These are phyloP conservation scores for Yamadazyma blattariae DNA, from an alignment of 1,139 yeast genomes.

Conservation along the genomic window DNA sequence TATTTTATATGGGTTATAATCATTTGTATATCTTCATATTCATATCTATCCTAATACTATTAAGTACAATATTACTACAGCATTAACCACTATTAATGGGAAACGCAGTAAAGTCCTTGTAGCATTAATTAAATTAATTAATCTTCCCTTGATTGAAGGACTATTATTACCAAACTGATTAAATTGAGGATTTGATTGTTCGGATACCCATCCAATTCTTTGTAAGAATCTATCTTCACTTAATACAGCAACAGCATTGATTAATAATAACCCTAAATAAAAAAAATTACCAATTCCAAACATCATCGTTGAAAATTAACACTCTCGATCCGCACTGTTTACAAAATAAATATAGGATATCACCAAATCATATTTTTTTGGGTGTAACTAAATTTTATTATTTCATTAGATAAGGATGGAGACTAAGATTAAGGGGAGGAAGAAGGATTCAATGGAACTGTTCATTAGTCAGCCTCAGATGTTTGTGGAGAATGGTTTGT, in stretches of 20 bases:
- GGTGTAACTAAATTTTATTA: no score
- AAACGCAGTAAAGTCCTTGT: constrained; percentile 45
- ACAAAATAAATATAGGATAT: no score
- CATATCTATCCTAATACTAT: constrained; percentile 33
- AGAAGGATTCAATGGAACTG: constrained; percentile 65
- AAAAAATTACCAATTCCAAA: constrained; percentile 46
- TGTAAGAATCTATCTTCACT: constrained; percentile 49
- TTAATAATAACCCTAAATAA: constrained; percentile 37
- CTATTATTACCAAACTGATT: constrained; percentile 24
- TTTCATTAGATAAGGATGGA: no score
- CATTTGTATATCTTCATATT: no score
- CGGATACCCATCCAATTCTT: constrained; percentile 43
- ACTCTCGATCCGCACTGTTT: constrained; percentile 1
- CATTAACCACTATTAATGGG: constrained; percentile 42
- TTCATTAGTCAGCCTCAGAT: constrained; percentile 60
- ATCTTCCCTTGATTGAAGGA: constrained; percentile 31
- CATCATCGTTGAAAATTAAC: constrained; percentile 20
- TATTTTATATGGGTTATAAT: no score
- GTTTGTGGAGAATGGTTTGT: constrained; percentile 65
- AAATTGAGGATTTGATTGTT: constrained; percentile 27
- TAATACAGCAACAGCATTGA: constrained; percentile 46
- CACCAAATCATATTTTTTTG: no score
- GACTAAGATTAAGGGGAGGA: constrained; percentile 21
- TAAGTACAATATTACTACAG: constrained; percentile 40
- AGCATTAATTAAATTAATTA: constrained; percentile 44